A percentile compares a stretch with the other conserved stretches of the same genome.
phyloP scores from a whole-genome alignment of 345 rosid species.

The Linum lewisii region DNA sequence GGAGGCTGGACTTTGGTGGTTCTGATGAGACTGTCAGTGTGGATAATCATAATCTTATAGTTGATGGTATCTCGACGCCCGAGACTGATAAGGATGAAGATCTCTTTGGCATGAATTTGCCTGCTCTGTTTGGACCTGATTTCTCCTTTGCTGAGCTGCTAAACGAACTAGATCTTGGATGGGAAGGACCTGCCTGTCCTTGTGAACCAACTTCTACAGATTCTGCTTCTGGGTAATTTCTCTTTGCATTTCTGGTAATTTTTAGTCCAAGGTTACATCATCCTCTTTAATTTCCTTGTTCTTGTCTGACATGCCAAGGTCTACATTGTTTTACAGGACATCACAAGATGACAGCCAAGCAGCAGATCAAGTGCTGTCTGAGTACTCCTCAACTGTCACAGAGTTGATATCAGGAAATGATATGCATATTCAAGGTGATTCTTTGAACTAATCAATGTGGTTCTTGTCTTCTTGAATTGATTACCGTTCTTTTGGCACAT shows the following conservation, averaged over 20 bases:
- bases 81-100: constrained; percentile 56
- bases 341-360: constrained; percentile 33
- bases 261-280: too few species aligned
- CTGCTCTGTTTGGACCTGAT: constrained; percentile 54
- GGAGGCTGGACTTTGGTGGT: constrained; percentile 79
- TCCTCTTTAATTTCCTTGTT: neutral
- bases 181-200: constrained; percentile 18
- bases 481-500: neutral
- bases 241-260: constrained; percentile 1
- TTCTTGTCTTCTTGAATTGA: neutral
- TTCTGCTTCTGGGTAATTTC: constrained; percentile 16
- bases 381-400: constrained; percentile 34
- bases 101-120: constrained; percentile 53
- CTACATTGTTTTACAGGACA: constrained; percentile 30
- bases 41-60: constrained; percentile 20
- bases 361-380: constrained; percentile 33
- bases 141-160: constrained; percentile 60
- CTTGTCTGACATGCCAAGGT: constrained; percentile 13
- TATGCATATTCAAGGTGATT: constrained; percentile 33
- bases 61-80: constrained; percentile 29
- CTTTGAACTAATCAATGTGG: constrained; percentile 7
- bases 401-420: constrained; percentile 34
- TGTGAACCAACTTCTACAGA: constrained; percentile 4
- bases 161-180: constrained; percentile 66
- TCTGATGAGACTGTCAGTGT: constrained; percentile 29